A percentile compares a stretch with the other conserved stretches of the same genome.
Conservation (phyloP, 768 basidiomycete genomes). For the Artomyces pyxidatus region DNA sequence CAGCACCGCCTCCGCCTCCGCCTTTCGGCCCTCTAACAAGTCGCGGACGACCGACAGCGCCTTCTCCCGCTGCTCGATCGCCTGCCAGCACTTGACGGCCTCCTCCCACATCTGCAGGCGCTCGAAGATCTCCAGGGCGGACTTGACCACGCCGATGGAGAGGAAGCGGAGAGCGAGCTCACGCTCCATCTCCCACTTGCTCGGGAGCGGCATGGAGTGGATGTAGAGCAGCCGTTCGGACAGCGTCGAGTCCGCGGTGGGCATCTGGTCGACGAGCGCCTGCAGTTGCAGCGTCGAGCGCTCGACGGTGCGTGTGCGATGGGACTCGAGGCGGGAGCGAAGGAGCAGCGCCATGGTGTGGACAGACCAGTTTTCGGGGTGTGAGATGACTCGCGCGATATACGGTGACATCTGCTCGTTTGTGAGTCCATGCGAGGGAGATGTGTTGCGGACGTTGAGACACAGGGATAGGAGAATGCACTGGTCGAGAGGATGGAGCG, state of each 20-base stretch:
- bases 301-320: constrained; percentile 87
- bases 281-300: constrained; percentile 88
- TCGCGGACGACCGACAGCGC: constrained; percentile 79
- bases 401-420: constrained; percentile 90
- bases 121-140: constrained; percentile 90
- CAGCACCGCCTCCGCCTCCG: constrained; percentile 72
- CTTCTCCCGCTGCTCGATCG: constrained; percentile 71
- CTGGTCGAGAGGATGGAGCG: constrained; percentile 90
- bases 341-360: constrained; percentile 95
- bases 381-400: constrained; percentile 79
- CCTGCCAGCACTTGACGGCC: constrained; percentile 80
- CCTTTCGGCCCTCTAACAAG: constrained; percentile 72
- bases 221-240: constrained; percentile 74
- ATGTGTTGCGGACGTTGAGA: constrained; percentile 83
- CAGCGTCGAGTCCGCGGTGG: constrained; percentile 67
- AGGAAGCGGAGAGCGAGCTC: constrained; percentile 84
- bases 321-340: constrained; percentile 83
- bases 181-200: constrained; percentile 88
- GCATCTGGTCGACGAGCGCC: constrained; percentile 95
- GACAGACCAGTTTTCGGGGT: constrained; percentile 91
- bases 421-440: constrained; percentile 85
- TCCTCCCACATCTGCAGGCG: constrained; percentile 99
- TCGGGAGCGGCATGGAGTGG: constrained; percentile 75
- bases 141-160: constrained; percentile 78
- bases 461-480: constrained; percentile 86